phyloP scores from a whole-genome alignment of 805 yeast species.

The Yamadazyma sp. region DNA sequence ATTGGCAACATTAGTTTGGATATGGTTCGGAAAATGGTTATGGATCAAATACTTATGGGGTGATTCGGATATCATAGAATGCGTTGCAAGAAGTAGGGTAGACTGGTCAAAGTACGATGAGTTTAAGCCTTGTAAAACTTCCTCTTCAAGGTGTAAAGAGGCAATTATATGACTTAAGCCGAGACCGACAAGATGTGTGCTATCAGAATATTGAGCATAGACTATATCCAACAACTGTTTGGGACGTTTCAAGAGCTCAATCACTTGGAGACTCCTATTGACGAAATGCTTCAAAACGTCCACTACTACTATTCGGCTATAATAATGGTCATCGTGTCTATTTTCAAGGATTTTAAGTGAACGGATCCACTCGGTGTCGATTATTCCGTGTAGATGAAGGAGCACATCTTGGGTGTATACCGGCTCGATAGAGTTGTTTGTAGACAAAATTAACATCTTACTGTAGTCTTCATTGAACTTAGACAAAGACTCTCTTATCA shows the following conservation, averaged over 20 bases:
- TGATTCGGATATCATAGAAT: background rate
- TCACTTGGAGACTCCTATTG: constrained; percentile 15
- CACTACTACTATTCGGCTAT: constrained; percentile 21
- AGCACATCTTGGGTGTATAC: constrained; percentile 31
- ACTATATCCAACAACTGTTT: constrained; percentile 12
- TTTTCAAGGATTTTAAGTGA: constrained; percentile 18
- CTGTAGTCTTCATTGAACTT: constrained; percentile 34
- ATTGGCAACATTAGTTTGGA: constrained; percentile 22
- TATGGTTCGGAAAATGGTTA: constrained; percentile 1
- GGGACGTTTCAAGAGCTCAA: background rate
- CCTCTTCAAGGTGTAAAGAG: constrained; percentile 16
- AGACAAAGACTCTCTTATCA: constrained; percentile 30
- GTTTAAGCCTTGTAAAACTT: constrained; percentile 10
- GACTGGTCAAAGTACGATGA: constrained; percentile 28
- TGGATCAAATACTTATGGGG: constrained; percentile 1
- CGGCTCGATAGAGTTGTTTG: constrained; percentile 27
- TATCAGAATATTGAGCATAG: constrained; percentile 23
- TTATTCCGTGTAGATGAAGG: constrained; percentile 28
- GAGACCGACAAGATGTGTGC: constrained; percentile 10
- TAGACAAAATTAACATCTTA: constrained; percentile 31
- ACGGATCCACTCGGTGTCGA: constrained; percentile 22
- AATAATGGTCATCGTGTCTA: constrained; percentile 21
- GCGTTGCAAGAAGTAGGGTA: constrained; percentile 24
- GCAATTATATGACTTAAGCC: constrained; percentile 16
- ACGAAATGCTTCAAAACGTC: constrained; percentile 28